phyloP scores from a whole-genome alignment of 2,329 filamentous ascomycete genomes.

The Exophiala dermatitidis region DNA sequence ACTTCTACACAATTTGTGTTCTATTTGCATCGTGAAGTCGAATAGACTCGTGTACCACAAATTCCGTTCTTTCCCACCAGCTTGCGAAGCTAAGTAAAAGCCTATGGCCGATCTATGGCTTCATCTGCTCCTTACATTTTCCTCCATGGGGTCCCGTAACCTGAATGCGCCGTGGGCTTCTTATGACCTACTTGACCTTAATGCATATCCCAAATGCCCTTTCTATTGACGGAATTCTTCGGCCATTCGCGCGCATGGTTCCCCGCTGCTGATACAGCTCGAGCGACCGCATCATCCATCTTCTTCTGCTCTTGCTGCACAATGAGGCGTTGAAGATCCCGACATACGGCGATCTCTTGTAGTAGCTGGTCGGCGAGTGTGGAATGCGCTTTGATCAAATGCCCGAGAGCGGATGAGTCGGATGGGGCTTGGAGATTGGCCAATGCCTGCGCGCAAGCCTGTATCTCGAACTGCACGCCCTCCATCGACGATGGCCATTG shows the following conservation, averaged over 20 bases:
- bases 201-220: constrained; percentile 9
- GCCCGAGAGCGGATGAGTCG: constrained; percentile 9
- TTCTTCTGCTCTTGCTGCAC: constrained; percentile 10
- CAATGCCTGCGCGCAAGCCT: constrained; percentile 9
- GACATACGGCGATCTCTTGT: constrained; percentile 17
- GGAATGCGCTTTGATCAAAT: constrained; percentile 13
- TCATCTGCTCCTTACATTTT: too few species aligned
- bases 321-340: constrained; percentile 12
- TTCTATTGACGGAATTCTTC: background rate
- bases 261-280: constrained; percentile 11
- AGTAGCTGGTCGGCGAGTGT: constrained; percentile 8
- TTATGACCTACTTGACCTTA: too few species aligned
- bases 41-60: too few species aligned
- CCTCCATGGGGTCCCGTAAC: too few species aligned
- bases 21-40: too few species aligned
- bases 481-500: constrained; percentile 10
- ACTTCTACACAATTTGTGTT: too few species aligned
- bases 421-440: background rate
- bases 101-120: too few species aligned
- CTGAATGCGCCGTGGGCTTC: too few species aligned
- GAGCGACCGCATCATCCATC: constrained; percentile 6
- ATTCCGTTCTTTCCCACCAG: too few species aligned
- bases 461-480: constrained; percentile 5
- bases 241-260: constrained; percentile 1
- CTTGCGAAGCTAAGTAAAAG: too few species aligned